Conservation (phyloP, 2,329 filamentous ascomycete species). For the Drechslera avenae region DNA sequence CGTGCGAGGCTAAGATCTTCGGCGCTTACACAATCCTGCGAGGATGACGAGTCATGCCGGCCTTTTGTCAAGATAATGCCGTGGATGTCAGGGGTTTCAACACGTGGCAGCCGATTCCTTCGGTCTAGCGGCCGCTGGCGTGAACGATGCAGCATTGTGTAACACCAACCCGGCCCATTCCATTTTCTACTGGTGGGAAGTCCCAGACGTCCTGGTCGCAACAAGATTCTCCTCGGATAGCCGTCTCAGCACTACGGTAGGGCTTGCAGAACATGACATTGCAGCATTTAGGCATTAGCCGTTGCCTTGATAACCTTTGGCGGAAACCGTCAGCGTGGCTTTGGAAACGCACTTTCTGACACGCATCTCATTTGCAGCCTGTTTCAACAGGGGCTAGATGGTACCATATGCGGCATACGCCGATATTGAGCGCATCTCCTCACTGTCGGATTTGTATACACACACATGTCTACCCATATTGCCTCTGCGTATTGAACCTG, state of each 20-base stretch:
- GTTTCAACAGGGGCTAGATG: constrained; percentile 29
- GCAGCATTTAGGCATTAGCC: constrained; percentile 19
- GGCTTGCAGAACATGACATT: constrained; percentile 17
- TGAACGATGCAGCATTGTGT: constrained; percentile 28
- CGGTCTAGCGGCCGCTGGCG: constrained; percentile 40
- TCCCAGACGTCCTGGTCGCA: background rate
- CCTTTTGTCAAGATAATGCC: constrained; percentile 29
- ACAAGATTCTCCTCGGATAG: constrained; percentile 3
- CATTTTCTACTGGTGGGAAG: background rate
- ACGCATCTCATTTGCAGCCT: constrained; percentile 28
- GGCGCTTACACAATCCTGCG: constrained; percentile 14
- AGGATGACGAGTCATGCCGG: constrained; percentile 37
- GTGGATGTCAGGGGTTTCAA: constrained; percentile 30
- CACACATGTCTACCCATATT: constrained; percentile 32
- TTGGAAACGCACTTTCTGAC: constrained; percentile 25
- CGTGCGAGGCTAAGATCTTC: constrained; percentile 27
- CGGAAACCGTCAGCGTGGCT: constrained; percentile 19
- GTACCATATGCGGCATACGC: constrained; percentile 26
- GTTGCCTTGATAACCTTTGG: constrained; percentile 5
- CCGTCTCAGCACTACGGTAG: constrained; percentile 21
- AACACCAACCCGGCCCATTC: constrained; percentile 12
- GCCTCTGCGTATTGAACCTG: constrained; percentile 23
- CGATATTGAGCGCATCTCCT: constrained; percentile 25
- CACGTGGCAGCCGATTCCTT: constrained; percentile 42
- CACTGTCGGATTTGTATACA: constrained; percentile 10